Evolutionary conservation across 257 asterid species (phyloP).

Genomic region (Solanum sitiens): DNA sequence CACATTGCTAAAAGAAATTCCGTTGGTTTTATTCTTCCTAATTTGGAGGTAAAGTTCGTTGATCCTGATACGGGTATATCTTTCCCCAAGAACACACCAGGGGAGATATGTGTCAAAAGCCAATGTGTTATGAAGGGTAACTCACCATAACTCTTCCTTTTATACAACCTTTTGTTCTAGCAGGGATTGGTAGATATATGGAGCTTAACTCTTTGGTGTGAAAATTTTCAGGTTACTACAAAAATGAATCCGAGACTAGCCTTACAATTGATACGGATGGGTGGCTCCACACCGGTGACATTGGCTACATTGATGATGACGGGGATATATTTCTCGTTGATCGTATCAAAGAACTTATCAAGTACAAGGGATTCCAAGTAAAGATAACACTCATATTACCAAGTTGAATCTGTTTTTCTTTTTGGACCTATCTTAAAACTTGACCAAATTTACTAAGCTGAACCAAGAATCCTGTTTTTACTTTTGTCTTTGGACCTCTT

Average conservation of each 20-base stretch:
- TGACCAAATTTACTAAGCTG: neutral
- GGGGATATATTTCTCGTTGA: slow-evolving; percentile 80
- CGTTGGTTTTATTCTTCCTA: slow-evolving; percentile 86
- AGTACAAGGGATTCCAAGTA: slow-evolving; percentile 89
- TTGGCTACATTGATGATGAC: slow-evolving; percentile 84
- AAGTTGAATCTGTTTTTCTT: neutral
- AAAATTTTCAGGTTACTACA: slow-evolving; percentile 56
- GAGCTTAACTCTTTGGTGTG: neutral
- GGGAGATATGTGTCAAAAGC: slow-evolving; percentile 89
- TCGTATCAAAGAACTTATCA: slow-evolving; percentile 86
- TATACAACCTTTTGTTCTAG: neutral
- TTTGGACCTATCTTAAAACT: neutral
- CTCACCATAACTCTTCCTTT: neutral
- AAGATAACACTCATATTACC: neutral
- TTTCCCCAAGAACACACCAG: slow-evolving; percentile 56
- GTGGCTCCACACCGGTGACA: slow-evolving; percentile 96
- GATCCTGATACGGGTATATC: slow-evolving; percentile 64
- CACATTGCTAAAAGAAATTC: slow-evolving; percentile 66
- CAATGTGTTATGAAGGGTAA: slow-evolving; percentile 89
- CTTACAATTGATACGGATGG: slow-evolving; percentile 68
- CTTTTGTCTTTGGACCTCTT: neutral
- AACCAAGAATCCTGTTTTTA: neutral
- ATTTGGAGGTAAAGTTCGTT: slow-evolving; percentile 71
- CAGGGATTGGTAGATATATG: neutral
- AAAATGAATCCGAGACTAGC: slow-evolving; percentile 67